These are phyloP conservation scores for Coccomyxa subellipsoidea DNA, from an alignment of 163 green algal species.

Conservation along the genomic window DNA sequence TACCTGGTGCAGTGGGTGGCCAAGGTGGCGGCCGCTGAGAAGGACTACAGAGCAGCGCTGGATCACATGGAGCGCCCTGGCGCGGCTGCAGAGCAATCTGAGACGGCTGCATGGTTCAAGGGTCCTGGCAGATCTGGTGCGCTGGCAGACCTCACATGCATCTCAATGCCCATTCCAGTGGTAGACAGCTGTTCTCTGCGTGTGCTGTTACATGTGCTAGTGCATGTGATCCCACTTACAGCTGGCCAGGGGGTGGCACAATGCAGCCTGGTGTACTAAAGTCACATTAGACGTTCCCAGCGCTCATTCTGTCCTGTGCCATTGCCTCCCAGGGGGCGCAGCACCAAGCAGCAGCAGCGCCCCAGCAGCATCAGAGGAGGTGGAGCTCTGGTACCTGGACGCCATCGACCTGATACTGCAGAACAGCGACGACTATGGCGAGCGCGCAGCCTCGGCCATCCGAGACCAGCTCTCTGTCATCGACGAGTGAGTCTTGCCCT, in stretches of 20 bases:
- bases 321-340: background rate
- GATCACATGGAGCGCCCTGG: background rate
- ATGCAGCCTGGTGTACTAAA: background rate
- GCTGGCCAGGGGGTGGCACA: background rate
- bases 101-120: background rate
- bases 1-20: conserved; percentile 56
- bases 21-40: conserved; percentile 26
- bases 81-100: background rate
- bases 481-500: conserved; percentile 16
- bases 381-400: conserved; percentile 29
- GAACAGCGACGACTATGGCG: background rate
- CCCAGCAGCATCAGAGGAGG: background rate
- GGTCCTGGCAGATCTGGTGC: background rate
- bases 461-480: background rate
- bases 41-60: conserved; percentile 26
- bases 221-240: no score
- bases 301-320: no score
- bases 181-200: no score
- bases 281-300: no score
- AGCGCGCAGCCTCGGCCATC: conserved; percentile 6
- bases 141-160: background rate
- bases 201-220: no score
- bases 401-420: conserved; percentile 21
- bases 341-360: background rate
- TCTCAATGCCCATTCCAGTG: no score